phyloP scores from a whole-genome alignment of 2,329 filamentous ascomycete species.

The Corinectria fuckeliana region DNA sequence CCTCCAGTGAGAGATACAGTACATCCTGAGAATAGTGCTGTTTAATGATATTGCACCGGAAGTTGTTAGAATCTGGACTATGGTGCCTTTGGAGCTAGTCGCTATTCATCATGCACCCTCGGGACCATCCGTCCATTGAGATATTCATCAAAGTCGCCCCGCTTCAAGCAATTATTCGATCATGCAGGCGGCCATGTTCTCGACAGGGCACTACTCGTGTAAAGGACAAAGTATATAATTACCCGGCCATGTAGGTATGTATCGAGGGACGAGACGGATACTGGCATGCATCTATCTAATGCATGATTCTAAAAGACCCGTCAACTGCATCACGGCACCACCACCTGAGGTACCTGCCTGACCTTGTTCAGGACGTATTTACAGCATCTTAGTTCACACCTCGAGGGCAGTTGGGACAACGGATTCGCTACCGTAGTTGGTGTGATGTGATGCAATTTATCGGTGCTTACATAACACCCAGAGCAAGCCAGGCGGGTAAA shows the following conservation, averaged over 20 bases:
- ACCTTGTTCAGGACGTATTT: too few relatives aligned
- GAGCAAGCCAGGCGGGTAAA: background rate
- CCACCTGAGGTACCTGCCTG: too few relatives aligned
- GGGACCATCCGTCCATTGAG: background rate
- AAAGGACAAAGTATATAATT: background rate
- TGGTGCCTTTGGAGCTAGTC: background rate
- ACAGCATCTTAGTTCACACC: background rate
- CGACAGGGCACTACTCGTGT: background rate
- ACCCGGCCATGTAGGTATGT: background rate
- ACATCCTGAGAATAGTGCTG: too few relatives aligned
- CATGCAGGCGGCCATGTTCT: background rate
- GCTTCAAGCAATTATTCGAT: conserved; percentile 11
- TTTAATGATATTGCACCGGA: background rate
- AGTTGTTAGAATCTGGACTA: background rate
- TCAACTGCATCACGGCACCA: background rate
- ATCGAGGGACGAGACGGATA: background rate
- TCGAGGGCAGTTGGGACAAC: too few relatives aligned
- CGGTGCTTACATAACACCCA: conserved; percentile 17
- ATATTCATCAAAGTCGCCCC: background rate
- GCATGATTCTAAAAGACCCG: background rate
- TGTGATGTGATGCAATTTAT: conserved; percentile 11
- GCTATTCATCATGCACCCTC: background rate
- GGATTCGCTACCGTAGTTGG: conserved; percentile 5
- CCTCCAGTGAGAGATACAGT: background rate
- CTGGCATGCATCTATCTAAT: background rate